Base-by-base conservation (phyloP, 1,284 basidiomycete genomes). In the Peniophora sp. region DNA sequence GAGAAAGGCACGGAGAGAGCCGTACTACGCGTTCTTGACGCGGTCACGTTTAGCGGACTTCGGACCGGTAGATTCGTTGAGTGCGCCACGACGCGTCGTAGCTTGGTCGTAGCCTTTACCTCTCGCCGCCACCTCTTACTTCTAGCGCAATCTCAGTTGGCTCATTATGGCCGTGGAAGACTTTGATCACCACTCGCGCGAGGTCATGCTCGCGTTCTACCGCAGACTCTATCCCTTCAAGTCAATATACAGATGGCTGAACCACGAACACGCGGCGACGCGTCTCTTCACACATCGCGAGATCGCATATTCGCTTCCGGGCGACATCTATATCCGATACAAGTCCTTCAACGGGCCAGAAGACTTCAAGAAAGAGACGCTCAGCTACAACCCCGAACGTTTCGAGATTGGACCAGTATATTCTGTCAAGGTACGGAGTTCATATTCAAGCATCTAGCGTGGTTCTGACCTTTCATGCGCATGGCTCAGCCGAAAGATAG, bases 391-490 rank as follows among this genome's bases (percentile, higher is more conserved):
- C 57, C 94, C 94, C 0, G 85, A 85, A 39, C 88, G 96, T 62
- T 99, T 99, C 63, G 96, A 99, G 68, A 96, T 99, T 52, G 97
- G 96, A 0, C 92, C 97, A 0, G 81, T 97, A 46, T 99, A 99
- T 69, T 89, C 82, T 51, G 89, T 85, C 9, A 78, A 88, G 64
- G 92, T 94, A 60, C 55, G 87, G 74, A 8, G 34, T 22, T 10
- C 14, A 24, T n/a, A 18, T 24, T 24, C 11, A 10, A 18, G 22
- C 39, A 45, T 43, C n/a, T 55, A 3, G 51, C 51, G 17, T 39
- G n/a, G 50, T 34, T 35, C 24, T 48, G 27, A 32, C 24, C 27
- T 37, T 34, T 44, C 45, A n/a, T n/a, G n/a, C n/a, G n/a, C n/a
- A n/a, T n/a, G n/a, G n/a, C 14, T 36, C 64, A 94, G 90, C 95